phyloP scores from a whole-genome alignment of 257 asterid genomes.

The Solanum piurae region DNA sequence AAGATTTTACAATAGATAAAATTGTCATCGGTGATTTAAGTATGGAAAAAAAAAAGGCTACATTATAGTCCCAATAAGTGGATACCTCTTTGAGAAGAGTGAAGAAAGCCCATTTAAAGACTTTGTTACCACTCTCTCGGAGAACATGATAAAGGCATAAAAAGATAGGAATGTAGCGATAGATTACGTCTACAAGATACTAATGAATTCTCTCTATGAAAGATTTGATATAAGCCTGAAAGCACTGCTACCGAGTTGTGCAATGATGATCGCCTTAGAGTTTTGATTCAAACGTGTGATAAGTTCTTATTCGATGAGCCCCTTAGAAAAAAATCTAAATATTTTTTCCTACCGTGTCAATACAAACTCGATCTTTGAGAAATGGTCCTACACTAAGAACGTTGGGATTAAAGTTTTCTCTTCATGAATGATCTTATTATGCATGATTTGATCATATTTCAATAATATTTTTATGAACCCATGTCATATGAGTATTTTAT shows the following conservation, averaged over 20 bases:
- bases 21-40: background rate
- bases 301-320: background rate
- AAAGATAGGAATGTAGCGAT: background rate
- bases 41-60: background rate
- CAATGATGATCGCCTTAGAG: too few species aligned
- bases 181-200: background rate
- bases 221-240: background rate
- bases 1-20: background rate
- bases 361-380: background rate
- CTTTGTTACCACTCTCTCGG: background rate
- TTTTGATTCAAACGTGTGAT: background rate
- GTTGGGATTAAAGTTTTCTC: too few species aligned
- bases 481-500: background rate
- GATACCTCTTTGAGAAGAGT: background rate
- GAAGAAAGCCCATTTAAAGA: background rate
- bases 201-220: too few species aligned
- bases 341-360: background rate
- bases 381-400: background rate
- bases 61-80: background rate
- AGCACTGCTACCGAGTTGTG: background rate
- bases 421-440: background rate
- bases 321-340: background rate
- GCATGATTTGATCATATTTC: background rate
- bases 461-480: background rate
- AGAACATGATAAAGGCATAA: background rate